Base-by-base conservation (phyloP, 805 yeast species). In the Komagataella kurtzmanii region DNA sequence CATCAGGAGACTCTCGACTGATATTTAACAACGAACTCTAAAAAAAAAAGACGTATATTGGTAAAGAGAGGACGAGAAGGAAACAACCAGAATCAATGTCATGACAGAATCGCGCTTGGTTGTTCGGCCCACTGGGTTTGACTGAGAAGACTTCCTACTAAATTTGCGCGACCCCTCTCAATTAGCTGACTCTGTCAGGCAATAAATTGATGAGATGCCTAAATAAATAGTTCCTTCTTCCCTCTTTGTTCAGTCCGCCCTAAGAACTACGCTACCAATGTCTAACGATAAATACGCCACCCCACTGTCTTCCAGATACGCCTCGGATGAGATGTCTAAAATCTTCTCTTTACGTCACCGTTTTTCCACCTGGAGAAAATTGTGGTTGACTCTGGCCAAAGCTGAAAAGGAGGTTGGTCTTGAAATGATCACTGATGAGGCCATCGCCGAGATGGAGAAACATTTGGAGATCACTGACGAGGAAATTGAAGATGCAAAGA, bases 341-440 rank as follows among this genome's bases (percentile, higher is more conserved):
- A 77, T 93, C 64, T 93, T 93, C 76, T 91, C 98, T 48, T 69
- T 85, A 64, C 82, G 96, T 72, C 93, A 86, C 75, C 79, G 99
- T 65, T 93, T 86, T 71, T 85, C 97, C 51, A 93, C 99, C 45
- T 93, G 99, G 99, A 87, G 99, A 79, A 88, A 88, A 69, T 79
- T 93, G 58, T 93, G 99, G 99, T 79, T 81, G 64, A 90, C 86
- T 67, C 76, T 93, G 60, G 99, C 99, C 59, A 83, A 83, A 64
- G 99, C 99, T 54, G 99, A 93, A 73, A 77, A 88, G 70, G 88
- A 88, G 65, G 78, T 90, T 50, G 99, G 99, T 2, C 76, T 93
- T 53, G 73, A 74, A 50, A 82, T 90, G 52, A 83, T 93, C 67
- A 79, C 91, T 24, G 96, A 89, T 58, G 93, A 88, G 66, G 99